Base-by-base conservation (phyloP, 768 basidiomycete genomes). In the Paxillus ammoniavirescens region DNA sequence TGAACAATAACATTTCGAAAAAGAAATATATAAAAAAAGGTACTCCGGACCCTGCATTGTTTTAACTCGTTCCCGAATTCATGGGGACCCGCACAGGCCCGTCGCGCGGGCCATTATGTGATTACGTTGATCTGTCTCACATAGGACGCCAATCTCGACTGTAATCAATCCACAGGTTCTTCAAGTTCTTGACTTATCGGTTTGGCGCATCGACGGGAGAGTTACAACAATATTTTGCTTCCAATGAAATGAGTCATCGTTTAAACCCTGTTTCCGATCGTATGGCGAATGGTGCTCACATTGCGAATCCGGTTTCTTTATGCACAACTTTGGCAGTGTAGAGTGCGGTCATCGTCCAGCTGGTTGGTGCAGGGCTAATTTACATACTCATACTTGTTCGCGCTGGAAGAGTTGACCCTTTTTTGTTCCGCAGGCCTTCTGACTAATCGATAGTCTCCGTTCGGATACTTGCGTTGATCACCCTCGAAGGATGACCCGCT, bases 381-480 rank as follows among this genome's bases (percentile, higher is more conserved):
- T 52, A 50, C n/a, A n/a, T n/a, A 58, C 58, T 60, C 60, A 54
- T 55, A 53, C 53, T 61, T 59, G 64, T 65, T 59, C 53, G 55
- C 53, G 54, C 61, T 66, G 54, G 61, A 65, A 61, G 56, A 42
- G 42, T 68, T 64, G 61, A 68, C 70, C 66, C 59, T 66, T 57
- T 53, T 58, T 50, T 15, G 68, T 61, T 69, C 66, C 66, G 63
- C 57, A 59, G 50, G 41, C 50, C 50, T 61, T 61, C 55, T 57
- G 59, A 52, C 53, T 50, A 51, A 30, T 65, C 26, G 26, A 59
- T 17, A 57, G 60, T 65, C 65, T 62, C 60, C 49, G 60, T 55
- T 45, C 55, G 53, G 17, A 41, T 49, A 47, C 58, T 65, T 66
- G 52, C 52, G 44, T 65, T 60, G 55, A 66, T 68, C 66, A 64